Conservation (phyloP, 2,329 filamentous ascomycete genomes). For the Bipolaris victoriae region DNA sequence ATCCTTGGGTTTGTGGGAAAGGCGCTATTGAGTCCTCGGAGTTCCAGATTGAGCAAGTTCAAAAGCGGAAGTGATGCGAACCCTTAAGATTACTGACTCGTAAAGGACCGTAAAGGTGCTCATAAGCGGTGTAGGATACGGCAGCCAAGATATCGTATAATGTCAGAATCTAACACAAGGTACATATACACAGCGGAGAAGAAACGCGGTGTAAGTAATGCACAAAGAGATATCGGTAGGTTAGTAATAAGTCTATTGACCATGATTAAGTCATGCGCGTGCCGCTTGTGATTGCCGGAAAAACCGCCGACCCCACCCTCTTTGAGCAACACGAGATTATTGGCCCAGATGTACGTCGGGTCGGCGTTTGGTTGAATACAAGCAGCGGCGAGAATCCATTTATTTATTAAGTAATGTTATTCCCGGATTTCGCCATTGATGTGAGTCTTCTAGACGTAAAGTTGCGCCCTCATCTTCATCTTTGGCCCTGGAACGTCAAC, state of each 20-base stretch:
- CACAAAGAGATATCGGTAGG: too few species aligned
- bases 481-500: neutral
- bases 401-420: neutral
- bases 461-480: neutral
- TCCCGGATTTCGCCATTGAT: neutral
- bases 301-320: constrained; percentile 2
- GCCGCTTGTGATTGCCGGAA: constrained; percentile 2
- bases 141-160: too few species aligned
- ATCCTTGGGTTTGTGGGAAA: too few species aligned
- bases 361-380: neutral
- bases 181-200: neutral
- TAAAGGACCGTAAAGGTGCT: too few species aligned
- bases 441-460: neutral
- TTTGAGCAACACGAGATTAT: neutral
- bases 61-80: too few species aligned
- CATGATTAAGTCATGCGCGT: neutral
- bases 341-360: neutral
- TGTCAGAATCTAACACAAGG: too few species aligned
- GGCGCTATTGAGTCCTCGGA: too few species aligned
- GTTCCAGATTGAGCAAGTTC: too few species aligned
- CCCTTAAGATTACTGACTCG: too few species aligned
- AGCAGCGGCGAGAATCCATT: neutral
- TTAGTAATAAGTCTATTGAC: neutral
- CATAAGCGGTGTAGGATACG: too few species aligned
- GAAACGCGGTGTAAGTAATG: neutral